Evolutionary conservation across 2,329 filamentous ascomycete species (phyloP).

Genomic region (Fusarium sp.): DNA sequence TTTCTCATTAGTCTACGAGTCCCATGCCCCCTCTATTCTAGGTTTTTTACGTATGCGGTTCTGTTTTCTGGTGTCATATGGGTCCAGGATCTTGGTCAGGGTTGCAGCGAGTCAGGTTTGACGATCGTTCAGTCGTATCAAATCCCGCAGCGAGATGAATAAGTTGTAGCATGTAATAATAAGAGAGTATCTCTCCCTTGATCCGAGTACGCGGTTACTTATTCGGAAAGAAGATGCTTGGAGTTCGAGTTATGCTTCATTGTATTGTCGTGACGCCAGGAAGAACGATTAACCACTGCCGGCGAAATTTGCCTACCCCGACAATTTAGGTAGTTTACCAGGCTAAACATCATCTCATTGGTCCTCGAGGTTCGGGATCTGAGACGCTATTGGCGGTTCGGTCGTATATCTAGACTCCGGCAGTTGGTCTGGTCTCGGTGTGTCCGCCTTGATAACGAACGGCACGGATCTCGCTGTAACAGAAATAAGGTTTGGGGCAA

Average conservation of each 20-base stretch:
- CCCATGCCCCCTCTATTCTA: neutral
- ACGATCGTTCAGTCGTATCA: neutral
- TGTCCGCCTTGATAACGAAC: neutral
- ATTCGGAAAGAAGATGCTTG: neutral
- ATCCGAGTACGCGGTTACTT: neutral
- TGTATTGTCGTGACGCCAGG: neutral
- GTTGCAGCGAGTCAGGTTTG: slow-evolving; percentile 4
- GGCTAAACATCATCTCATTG: neutral
- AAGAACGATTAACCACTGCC: neutral
- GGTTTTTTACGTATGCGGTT: slow-evolving; percentile 27
- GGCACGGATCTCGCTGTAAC: neutral
- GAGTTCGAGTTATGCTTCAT: neutral
- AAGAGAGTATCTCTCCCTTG: neutral
- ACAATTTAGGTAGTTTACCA: neutral
- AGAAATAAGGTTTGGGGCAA: neutral
- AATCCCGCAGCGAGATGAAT: neutral
- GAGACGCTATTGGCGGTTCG: neutral
- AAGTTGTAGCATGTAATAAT: neutral
- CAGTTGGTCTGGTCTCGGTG: neutral
- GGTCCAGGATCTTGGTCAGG: neutral
- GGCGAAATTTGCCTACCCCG: neutral
- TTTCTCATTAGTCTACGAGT: neutral
- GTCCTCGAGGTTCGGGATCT: neutral
- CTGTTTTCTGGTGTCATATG: slow-evolving; percentile 27
- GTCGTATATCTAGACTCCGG: neutral